Conservation (phyloP, 2,329 filamentous ascomycete species). For the Keithomyces neogunnii region DNA sequence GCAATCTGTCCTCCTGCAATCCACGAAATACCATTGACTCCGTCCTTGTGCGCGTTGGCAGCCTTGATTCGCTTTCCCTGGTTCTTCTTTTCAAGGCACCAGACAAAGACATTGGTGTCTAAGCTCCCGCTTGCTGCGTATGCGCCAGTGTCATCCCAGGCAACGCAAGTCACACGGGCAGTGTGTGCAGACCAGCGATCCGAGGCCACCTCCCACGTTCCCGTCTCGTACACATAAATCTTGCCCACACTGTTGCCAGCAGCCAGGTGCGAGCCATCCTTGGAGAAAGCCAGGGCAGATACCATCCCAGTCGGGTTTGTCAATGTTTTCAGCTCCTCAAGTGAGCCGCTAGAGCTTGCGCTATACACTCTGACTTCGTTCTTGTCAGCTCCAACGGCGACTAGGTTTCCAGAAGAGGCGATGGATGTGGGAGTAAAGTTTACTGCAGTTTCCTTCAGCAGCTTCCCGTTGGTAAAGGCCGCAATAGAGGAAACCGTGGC, state of each 20-base stretch:
- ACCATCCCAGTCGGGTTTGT: constrained; percentile 63
- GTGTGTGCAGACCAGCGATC: constrained; percentile 61
- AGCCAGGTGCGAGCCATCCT: constrained; percentile 67
- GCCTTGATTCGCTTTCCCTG: constrained; percentile 80
- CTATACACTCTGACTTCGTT: constrained; percentile 68
- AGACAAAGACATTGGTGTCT: constrained; percentile 88
- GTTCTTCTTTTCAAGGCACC: constrained; percentile 70
- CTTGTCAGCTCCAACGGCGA: constrained; percentile 70
- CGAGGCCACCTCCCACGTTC: constrained; percentile 61
- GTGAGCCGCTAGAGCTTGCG: constrained; percentile 43
- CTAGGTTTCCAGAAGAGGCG: constrained; percentile 55
- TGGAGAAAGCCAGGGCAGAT: constrained; percentile 76
- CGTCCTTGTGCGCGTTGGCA: constrained; percentile 89
- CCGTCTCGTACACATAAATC: constrained; percentile 67
- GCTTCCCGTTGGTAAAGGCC: constrained; percentile 51
- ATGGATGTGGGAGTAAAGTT: constrained; percentile 62
- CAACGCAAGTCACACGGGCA: constrained; percentile 46
- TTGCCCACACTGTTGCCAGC: constrained; percentile 79
- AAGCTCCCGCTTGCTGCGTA: constrained; percentile 78
- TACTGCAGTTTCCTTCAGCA: constrained; percentile 50
- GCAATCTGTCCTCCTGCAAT: constrained; percentile 61
- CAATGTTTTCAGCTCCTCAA: constrained; percentile 48
- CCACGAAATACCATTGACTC: constrained; percentile 84
- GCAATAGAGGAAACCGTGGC: constrained; percentile 44
- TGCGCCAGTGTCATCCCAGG: constrained; percentile 71